A percentile compares a stretch with the other conserved stretches of the same genome.
Conservation (phyloP, 495 filamentous ascomycete genomes). For the Apodospora peruviana region DNA sequence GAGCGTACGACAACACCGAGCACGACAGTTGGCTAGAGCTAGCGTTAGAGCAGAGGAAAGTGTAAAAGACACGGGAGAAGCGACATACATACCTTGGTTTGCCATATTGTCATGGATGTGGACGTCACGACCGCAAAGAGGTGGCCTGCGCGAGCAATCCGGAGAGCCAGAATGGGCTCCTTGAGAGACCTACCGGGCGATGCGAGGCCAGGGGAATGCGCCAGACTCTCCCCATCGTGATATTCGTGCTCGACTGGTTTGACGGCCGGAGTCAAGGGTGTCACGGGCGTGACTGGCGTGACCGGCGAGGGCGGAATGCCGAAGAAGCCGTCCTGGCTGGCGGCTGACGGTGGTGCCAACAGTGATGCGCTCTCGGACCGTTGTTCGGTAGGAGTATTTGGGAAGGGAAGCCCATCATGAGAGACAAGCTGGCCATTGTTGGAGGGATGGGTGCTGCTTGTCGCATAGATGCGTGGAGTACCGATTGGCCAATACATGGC, state of each 20-base stretch:
- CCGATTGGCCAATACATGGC: slow-evolving; percentile 97
- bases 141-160: slow-evolving; percentile 74
- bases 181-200: slow-evolving; percentile 25
- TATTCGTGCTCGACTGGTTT: slow-evolving; percentile 47
- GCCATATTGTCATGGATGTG: slow-evolving; percentile 84
- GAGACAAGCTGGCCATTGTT: slow-evolving; percentile 25
- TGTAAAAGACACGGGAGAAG: slow-evolving; percentile 15
- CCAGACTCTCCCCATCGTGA: slow-evolving; percentile 23
- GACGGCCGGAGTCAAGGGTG: slow-evolving; percentile 47
- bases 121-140: slow-evolving; percentile 85
- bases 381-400: slow-evolving; percentile 30
- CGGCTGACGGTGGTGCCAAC: slow-evolving; percentile 16
- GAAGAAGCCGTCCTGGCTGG: slow-evolving; percentile 23
- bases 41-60: slow-evolving; percentile 10
- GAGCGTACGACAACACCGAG: slow-evolving; percentile 83
- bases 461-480: slow-evolving; percentile 82
- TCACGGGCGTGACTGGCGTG: slow-evolving; percentile 38
- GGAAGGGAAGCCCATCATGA: slow-evolving; percentile 33
- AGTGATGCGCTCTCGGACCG: slow-evolving; percentile 18
- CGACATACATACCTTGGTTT: slow-evolving; percentile 67
- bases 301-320: slow-evolving; percentile 19
- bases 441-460: slow-evolving; percentile 52
- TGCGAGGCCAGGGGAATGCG: slow-evolving; percentile 2
- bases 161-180: slow-evolving; percentile 66
- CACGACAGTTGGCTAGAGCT: slow-evolving; percentile 74